Evolutionary conservation across 148 eudicot species (phyloP).

Genomic region (Fagopyrum homotropicum): DNA sequence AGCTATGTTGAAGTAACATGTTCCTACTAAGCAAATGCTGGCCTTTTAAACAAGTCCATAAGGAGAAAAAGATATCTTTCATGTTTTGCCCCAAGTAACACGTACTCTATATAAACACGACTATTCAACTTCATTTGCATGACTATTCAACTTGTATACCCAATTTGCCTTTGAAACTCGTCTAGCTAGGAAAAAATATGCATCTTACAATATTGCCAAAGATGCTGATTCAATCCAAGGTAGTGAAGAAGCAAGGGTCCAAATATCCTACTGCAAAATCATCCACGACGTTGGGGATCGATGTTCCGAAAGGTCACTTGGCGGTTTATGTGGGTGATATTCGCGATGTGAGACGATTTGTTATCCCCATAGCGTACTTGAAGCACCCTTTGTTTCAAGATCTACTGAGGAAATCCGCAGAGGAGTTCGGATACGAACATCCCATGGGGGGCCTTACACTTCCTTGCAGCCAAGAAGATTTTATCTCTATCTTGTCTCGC

Average conservation of each 20-base stretch:
- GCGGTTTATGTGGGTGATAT: constrained; percentile 47
- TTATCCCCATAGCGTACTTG: constrained; percentile 36
- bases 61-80: not conserved
- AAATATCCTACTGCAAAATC: not conserved
- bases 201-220: constrained; percentile 3
- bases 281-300: not conserved
- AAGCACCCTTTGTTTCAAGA: constrained; percentile 41
- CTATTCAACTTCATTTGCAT: not conserved
- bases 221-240: not conserved
- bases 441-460: constrained; percentile 61
- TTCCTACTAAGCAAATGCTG: not conserved
- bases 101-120: not conserved
- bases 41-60: not conserved
- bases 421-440: constrained; percentile 47
- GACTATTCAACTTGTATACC: not conserved
- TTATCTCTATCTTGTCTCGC: constrained; percentile 25
- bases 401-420: constrained; percentile 31
- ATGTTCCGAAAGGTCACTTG: constrained; percentile 31
- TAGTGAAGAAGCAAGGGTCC: not conserved
- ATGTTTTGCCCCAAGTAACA: not conserved
- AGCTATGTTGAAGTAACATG: not conserved
- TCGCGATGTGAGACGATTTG: constrained; percentile 28
- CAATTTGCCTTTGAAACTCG: not conserved
- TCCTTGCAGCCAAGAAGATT: constrained; percentile 45
- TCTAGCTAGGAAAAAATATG: not conserved